Evolutionary conservation across 495 filamentous ascomycete genomes (phyloP), one percentile per base, ranked within the genome.

Genomic region (Aspergillus kassunensis): DNA sequence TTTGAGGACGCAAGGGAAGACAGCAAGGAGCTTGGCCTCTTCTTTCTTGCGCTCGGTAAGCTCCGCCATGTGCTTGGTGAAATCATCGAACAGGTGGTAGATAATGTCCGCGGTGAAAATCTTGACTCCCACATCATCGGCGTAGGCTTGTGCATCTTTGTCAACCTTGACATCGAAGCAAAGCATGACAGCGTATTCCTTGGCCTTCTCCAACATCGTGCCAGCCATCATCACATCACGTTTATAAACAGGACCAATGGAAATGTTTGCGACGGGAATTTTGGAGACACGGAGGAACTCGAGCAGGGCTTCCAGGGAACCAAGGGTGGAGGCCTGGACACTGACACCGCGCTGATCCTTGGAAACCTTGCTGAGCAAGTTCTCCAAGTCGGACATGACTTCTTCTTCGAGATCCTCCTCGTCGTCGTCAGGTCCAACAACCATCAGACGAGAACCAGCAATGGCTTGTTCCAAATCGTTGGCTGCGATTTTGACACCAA

Each of bases 121-220:
- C 80, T 96, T 99, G 66, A 99, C 88, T 25, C 92, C 92, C 33
- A 96, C 82, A 47, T 97, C 91, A 9, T 96, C 88, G 34, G 95
- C 95, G 59, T 97, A 96, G 12, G 79, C 79, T 59, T 85, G 80
- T 1, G 95, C 95, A 61, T 99, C 95, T 69, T 96, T 97, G 70
- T 99, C 95, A 19, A 99, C 88, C 75, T 96, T 96, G 68, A 99
- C 95, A 65, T 99, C 95, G 78, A 99, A 99, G 67, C 95, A 97
- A 16, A 99, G 85, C 95, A 99, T 99, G 67, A 97, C 90, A 20
- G 95, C 95, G 54, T 85, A 95, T 66, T 99, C 93, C 60, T 89
- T 90, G 37, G 84, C 82, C 71, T 97, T 97, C 75, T 99, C 95
- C 53, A 97, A 74, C 95, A 99, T 99, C 47, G 86, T 88, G 58